Conservation (phyloP, 805 yeast species). For the Isabelozyma gotoi region DNA sequence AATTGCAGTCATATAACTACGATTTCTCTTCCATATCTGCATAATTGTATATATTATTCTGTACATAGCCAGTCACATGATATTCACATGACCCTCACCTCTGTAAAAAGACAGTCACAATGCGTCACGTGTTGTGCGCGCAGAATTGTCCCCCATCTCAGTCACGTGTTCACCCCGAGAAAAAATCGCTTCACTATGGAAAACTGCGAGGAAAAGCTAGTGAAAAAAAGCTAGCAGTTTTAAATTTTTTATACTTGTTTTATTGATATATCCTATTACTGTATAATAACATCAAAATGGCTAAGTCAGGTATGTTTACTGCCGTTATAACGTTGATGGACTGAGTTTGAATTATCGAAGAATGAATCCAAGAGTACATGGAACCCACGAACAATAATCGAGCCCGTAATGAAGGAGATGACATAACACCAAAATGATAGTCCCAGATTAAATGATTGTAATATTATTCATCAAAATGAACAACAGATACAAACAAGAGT, state of each 20-base stretch:
- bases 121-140: slow-evolving; percentile 1
- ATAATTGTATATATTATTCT: slow-evolving; percentile 1
- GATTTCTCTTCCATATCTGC: slow-evolving; percentile 35
- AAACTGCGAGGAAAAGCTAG: too few relatives aligned
- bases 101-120: neutral
- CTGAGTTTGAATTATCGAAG: neutral
- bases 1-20: slow-evolving; percentile 44
- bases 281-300: slow-evolving; percentile 42
- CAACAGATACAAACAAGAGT: too few relatives aligned
- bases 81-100: neutral
- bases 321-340: neutral
- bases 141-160: too few relatives aligned
- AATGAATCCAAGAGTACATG: too few relatives aligned
- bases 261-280: neutral
- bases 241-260: neutral
- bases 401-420: too few relatives aligned
- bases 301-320: slow-evolving; percentile 61
- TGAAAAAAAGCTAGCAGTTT: neutral
- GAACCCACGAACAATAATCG: too few relatives aligned
- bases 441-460: too few relatives aligned
- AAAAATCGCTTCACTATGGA: neutral
- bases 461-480: too few relatives aligned
- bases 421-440: too few relatives aligned
- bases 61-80: neutral
- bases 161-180: too few relatives aligned